These are phyloP conservation scores for Exophiala dermatitidis DNA, from an alignment of 2,329 filamentous ascomycete species.

Conservation along the genomic window DNA sequence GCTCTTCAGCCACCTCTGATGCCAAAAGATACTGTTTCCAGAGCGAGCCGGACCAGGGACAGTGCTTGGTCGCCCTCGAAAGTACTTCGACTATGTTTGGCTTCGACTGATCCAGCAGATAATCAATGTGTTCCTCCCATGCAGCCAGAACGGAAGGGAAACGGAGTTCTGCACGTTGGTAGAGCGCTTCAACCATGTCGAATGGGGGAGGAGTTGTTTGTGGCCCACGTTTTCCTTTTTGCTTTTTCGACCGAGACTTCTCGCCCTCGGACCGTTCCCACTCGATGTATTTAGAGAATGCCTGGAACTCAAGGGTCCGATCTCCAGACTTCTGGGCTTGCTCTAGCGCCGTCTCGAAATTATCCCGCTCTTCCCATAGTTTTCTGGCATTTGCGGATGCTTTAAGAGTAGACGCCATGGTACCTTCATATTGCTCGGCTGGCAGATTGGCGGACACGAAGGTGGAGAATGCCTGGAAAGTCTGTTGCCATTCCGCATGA, in stretches of 20 bases:
- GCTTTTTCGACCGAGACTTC: conserved; percentile 43
- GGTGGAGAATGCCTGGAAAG: conserved; percentile 52
- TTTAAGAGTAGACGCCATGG: conserved; percentile 50
- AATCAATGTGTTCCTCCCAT: conserved; percentile 80
- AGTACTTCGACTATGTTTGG: conserved; percentile 59
- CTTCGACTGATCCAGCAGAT: conserved; percentile 51
- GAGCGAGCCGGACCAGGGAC: conserved; percentile 82
- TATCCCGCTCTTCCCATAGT: conserved; percentile 47
- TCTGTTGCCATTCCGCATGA: conserved; percentile 54
- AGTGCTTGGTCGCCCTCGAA: conserved; percentile 77
- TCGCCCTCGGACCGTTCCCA: conserved; percentile 64
- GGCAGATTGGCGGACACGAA: conserved; percentile 53
- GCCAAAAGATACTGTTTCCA: conserved; percentile 86
- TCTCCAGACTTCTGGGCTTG: conserved; percentile 48
- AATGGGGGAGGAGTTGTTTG: conserved; percentile 38
- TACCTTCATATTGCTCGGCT: conserved; percentile 42
- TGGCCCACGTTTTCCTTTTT: conserved; percentile 27
- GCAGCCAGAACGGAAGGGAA: conserved; percentile 66
- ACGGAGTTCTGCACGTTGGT: conserved; percentile 66
- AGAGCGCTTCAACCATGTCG: conserved; percentile 56
- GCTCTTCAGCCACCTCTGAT: conserved; percentile 67
- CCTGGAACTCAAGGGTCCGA: conserved; percentile 45
- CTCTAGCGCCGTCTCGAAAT: conserved; percentile 48
- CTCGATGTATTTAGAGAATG: conserved; percentile 64
- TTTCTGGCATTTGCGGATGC: conserved; percentile 48